A percentile compares a stretch with the other conserved stretches of the same genome.
phyloP scores from a whole-genome alignment of 2,329 filamentous ascomycete species.

The Exophiala spinifera region DNA sequence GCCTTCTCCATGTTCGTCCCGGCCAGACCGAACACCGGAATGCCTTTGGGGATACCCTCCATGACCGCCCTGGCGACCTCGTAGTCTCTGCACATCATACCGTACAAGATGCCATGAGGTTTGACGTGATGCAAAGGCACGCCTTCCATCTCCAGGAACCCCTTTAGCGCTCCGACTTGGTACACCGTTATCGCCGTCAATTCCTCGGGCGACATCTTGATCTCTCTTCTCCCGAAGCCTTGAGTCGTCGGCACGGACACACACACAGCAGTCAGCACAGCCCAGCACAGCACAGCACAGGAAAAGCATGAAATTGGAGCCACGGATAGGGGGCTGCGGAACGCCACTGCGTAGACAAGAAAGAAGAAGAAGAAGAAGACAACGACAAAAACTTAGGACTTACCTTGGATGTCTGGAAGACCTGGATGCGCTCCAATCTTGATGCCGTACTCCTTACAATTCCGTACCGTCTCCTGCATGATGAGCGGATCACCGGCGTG shows the following conservation, averaged over 20 bases:
- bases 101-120: slow-evolving; percentile 60
- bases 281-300: too few relatives aligned
- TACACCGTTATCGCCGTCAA: slow-evolving; percentile 58
- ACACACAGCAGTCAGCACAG: neutral
- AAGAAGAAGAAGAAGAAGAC: too few relatives aligned
- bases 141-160: slow-evolving; percentile 56
- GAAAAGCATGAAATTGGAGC: too few relatives aligned
- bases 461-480: slow-evolving; percentile 59
- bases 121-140: slow-evolving; percentile 61
- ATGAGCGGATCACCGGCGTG: slow-evolving; percentile 62
- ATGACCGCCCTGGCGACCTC: slow-evolving; percentile 54
- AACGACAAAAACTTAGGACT: too few relatives aligned
- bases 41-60: slow-evolving; percentile 50
- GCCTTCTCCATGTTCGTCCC: slow-evolving; percentile 55
- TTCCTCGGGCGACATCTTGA: slow-evolving; percentile 57
- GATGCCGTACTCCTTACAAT: slow-evolving; percentile 57
- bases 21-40: slow-evolving; percentile 53
- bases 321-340: too few relatives aligned
- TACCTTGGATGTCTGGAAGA: slow-evolving; percentile 50
- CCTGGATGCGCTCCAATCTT: slow-evolving; percentile 62
- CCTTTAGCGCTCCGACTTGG: slow-evolving; percentile 62
- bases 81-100: slow-evolving; percentile 53
- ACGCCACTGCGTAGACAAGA: too few relatives aligned
- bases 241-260: slow-evolving; percentile 32
- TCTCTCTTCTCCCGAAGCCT: slow-evolving; percentile 63